Evolutionary conservation across 2,329 filamentous ascomycete genomes (phyloP), one percentile per base, ranked within the genome.

Genomic region (Clarireedia hainanense): DNA sequence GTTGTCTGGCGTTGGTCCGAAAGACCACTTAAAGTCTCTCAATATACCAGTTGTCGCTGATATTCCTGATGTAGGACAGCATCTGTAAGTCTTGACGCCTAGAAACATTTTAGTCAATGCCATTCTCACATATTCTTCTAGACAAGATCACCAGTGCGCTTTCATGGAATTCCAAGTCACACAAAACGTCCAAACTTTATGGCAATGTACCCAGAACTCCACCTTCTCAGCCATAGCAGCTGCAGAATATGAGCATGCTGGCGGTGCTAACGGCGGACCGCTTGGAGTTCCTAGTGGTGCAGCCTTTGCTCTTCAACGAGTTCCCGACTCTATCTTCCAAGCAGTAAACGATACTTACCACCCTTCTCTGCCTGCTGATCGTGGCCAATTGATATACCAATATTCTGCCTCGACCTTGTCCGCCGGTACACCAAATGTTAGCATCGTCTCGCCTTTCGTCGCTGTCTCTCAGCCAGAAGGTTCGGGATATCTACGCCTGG

Each of bases 1-100:
- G 64, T 68, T 75, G 6, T 73, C 70, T 46, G 75, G 75, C 20
- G 64, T 77, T 39, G 74, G 75, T 0, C 71, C 71, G 9, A 63
- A 59, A n/a, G 64, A 56, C 3, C 71, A 75, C 62, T 68, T 76
- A 6, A 23, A 63, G 27, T 59, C 60, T n/a, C 60, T 77, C 62
- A 67, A 71, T 34, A 83, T 85, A 57, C 68, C 72, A 4, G 71
- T 82, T 4, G 62, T 83, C 39, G 80, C 51, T 4, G 74, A 85
- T 63, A 72, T 82, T 2, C 82, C 81, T 0, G 81, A 86, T 12
- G 81, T 87, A 14, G 84, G 83, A 42, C 68, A 76, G 60, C 74
- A 75, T 55, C 69, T 80, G 61, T 70, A 71, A 55, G 76, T 20
- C 0, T 7, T 46, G n/a, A 20, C 20, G 14, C n/a, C 23, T 17